Base-by-base conservation (phyloP, 2,329 filamentous ascomycete species). In the Blastomyces silverae region DNA sequence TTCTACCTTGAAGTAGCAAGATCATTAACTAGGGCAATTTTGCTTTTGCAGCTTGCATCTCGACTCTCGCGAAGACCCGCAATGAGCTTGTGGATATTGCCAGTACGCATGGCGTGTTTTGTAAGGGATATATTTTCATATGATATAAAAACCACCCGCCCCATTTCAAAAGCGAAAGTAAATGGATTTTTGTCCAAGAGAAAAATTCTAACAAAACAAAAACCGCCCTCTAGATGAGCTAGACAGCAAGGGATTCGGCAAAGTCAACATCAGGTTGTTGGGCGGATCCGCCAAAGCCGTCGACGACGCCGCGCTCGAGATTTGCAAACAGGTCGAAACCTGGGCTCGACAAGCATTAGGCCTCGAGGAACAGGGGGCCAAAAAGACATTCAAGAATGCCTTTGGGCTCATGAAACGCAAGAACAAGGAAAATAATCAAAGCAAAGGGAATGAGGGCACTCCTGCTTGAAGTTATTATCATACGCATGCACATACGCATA, bases 321-420 rank as follows among this genome's bases (percentile, higher is more conserved):
- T 60, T 25, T 60, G 58, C 42, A 46, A 46, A 34, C n/a, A 48
- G 25, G 3, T 60, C n/a, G 58, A 22, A 31, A 15, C 20, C 39
- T 60, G 58, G 58, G 39, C 42, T 34, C 58, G 25, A 8, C 58
- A 60, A 34, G 58, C 42, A 17, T 28, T 46, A 25, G 58, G 58
- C 2, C 48, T 60, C 52, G 52, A 56, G n/a, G 28, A 20, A 3
- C 15, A 13, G 22, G 58, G 34, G 15, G 6, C 25, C 28, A 48
- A 46, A 20, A 60, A 48, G 44, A 22, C 55, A 13, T 58, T 58
- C 34, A 58, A 58, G 34, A 58, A 58, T 39, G 55, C 31, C 1
- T 58, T 58, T 58, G 55, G 55, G 34, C 55, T 58, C 31, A 22
- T 42, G 55, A 58, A 39, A n/a, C 31, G 31, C n/a, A 58, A 42